Evolutionary conservation across 345 rosid genomes (phyloP).

Genomic region (Carallia brachiata): DNA sequence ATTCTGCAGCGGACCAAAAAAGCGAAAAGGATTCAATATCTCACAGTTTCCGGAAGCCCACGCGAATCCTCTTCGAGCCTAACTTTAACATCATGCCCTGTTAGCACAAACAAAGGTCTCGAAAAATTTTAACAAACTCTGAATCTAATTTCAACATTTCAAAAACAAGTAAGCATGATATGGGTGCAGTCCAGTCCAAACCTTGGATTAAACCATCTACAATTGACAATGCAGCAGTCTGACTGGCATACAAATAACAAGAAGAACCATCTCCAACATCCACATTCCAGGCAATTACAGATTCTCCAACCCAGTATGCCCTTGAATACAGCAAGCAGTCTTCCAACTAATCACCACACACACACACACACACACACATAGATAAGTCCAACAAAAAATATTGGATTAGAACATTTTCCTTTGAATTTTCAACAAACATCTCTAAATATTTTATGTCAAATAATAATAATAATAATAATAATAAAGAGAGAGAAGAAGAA

Average conservation of each 20-base stretch:
- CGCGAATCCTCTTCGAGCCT: conserved; percentile 53
- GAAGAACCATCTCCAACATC: conserved; percentile 56
- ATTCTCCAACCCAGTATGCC: conserved; percentile 68
- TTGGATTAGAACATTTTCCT: no score
- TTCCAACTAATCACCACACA: conserved; percentile 43
- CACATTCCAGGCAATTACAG: conserved; percentile 78
- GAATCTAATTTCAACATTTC: not conserved
- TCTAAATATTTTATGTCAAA: not conserved
- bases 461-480: not conserved
- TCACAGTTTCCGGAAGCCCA: conserved; percentile 57
- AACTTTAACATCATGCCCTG: conserved; percentile 61
- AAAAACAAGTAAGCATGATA: not conserved
- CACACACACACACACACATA: not conserved
- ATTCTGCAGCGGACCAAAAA: not conserved
- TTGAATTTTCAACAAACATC: not conserved
- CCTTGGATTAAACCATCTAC: conserved; percentile 60
- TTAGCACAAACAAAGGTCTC: conserved; percentile 11
- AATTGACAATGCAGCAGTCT: conserved; percentile 51
- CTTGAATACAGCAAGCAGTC: conserved; percentile 52
- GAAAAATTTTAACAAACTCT: not conserved
- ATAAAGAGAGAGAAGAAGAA: not conserved
- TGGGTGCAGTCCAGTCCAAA: conserved; percentile 10
- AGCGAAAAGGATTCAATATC: not conserved
- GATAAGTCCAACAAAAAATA: conserved; percentile 12
- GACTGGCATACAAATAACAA: conserved; percentile 71